Evolutionary conservation across 2,329 filamentous ascomycete species (phyloP).

Genomic region (Aspergillus amoenus): DNA sequence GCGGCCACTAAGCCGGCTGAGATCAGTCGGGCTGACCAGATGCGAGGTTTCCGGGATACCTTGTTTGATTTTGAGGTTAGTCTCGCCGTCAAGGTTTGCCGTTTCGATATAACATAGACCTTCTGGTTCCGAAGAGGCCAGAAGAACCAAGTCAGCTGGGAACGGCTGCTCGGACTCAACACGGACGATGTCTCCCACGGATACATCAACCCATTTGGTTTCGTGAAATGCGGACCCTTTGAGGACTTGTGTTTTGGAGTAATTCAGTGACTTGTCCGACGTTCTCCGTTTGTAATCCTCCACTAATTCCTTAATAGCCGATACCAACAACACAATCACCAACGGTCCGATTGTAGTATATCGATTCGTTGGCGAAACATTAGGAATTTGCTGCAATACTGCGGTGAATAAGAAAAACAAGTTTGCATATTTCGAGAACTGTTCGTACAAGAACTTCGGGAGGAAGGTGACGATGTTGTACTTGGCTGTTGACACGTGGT

Average conservation of each 20-base stretch:
- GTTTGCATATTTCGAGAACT: slow-evolving; percentile 99
- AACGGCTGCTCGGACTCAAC: slow-evolving; percentile 95
- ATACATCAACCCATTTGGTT: slow-evolving; percentile 89
- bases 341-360: slow-evolving; percentile 98
- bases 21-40: slow-evolving; percentile 80
- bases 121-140: slow-evolving; percentile 95
- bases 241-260: slow-evolving; percentile 78
- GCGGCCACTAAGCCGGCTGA: slow-evolving; percentile 81
- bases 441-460: slow-evolving; percentile 95
- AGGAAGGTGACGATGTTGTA: slow-evolving; percentile 93
- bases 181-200: slow-evolving; percentile 87
- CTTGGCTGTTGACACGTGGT: slow-evolving; percentile 96
- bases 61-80: slow-evolving; percentile 98
- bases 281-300: slow-evolving; percentile 89
- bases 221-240: slow-evolving; percentile 81
- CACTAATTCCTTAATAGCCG: slow-evolving; percentile 88
- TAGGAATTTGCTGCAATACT: slow-evolving; percentile 88
- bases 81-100: slow-evolving; percentile 95
- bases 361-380: slow-evolving; percentile 88
- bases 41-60: slow-evolving; percentile 87
- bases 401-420: slow-evolving; percentile 99
- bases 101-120: slow-evolving; percentile 98
- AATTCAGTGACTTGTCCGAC: slow-evolving; percentile 84
- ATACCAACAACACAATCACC: slow-evolving; percentile 85
- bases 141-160: slow-evolving; percentile 85